Conservation (phyloP, 2,329 filamentous ascomycete species). For the Alternaria hordeiaustralica region DNA sequence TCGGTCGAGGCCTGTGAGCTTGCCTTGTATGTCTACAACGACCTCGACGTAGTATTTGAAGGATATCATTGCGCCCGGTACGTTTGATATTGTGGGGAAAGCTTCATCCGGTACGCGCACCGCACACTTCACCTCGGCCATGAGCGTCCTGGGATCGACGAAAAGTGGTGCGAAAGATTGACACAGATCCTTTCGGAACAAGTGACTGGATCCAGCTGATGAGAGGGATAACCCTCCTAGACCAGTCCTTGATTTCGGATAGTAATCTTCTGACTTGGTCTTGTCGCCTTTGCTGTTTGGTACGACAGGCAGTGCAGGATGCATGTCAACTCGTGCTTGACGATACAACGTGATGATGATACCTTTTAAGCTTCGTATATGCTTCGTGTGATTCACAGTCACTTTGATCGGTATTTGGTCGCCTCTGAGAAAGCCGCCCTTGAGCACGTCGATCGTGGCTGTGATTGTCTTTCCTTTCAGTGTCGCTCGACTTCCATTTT, state of each 20-base stretch:
- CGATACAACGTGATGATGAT: slow-evolving; percentile 93
- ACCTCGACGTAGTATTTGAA: slow-evolving; percentile 96
- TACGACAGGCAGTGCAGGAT: slow-evolving; percentile 66
- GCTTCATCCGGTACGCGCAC: slow-evolving; percentile 87
- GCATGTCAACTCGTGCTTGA: slow-evolving; percentile 87
- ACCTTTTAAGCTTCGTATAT: slow-evolving; percentile 87
- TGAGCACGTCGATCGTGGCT: slow-evolving; percentile 80
- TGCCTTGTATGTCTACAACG: slow-evolving; percentile 89
- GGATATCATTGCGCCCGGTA: slow-evolving; percentile 91
- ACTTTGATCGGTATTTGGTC: slow-evolving; percentile 83
- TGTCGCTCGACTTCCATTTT: slow-evolving; percentile 58
- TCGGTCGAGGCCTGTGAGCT: slow-evolving; percentile 76
- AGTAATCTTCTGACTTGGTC: slow-evolving; percentile 80
- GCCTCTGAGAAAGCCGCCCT: slow-evolving; percentile 83
- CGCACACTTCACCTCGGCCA: slow-evolving; percentile 79
- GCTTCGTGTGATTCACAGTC: slow-evolving; percentile 84
- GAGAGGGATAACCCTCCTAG: slow-evolving; percentile 85
- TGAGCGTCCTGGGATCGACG: slow-evolving; percentile 80
- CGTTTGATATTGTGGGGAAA: slow-evolving; percentile 88
- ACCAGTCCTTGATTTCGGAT: slow-evolving; percentile 85
- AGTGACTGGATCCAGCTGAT: slow-evolving; percentile 83
- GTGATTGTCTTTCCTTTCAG: slow-evolving; percentile 79
- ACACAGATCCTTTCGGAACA: slow-evolving; percentile 94
- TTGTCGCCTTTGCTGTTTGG: slow-evolving; percentile 70
- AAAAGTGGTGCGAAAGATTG: slow-evolving; percentile 89